Conservation (phyloP, 257 asterid species). For the Penstemon newberryi region DNA sequence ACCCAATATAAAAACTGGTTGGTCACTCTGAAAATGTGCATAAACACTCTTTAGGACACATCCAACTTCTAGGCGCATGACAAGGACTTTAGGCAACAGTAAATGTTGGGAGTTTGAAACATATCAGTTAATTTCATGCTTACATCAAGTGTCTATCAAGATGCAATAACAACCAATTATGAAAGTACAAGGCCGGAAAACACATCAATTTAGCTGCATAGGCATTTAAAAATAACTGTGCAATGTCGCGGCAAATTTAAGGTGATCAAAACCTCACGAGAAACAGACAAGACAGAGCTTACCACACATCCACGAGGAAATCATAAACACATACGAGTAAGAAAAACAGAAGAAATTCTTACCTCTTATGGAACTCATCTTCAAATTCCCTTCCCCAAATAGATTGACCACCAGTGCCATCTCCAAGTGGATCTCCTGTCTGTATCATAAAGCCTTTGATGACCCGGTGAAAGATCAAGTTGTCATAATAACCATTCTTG, state of each 20-base stretch:
- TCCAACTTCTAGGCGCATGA: background rate
- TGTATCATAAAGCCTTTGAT: conserved; percentile 97
- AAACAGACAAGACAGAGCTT: background rate
- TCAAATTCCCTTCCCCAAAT: conserved; percentile 99
- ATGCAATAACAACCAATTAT: conserved; percentile 1
- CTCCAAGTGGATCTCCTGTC: conserved; percentile 99
- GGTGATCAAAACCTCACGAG: conserved; percentile 16
- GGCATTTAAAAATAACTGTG: background rate
- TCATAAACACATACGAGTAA: background rate
- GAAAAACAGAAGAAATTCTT: conserved; percentile 19
- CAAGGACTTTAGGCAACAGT: conserved; percentile 4
- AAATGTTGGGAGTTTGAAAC: background rate
- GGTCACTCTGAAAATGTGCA: background rate
- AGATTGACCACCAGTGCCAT: conserved; percentile 99
- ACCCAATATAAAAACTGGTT: background rate
- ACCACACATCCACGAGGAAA: background rate
- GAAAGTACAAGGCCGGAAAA: conserved; percentile 16
- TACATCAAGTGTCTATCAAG: background rate
- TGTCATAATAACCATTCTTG: conserved; percentile 92
- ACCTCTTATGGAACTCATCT: conserved; percentile 99
- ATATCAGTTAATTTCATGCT: background rate
- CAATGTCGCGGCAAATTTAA: background rate
- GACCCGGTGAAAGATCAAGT: conserved; percentile 93
- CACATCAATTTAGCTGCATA: background rate
- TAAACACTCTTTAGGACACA: background rate